Base-by-base conservation (phyloP, 768 basidiomycete genomes). In the Cystofilobasidium capitatum region DNA sequence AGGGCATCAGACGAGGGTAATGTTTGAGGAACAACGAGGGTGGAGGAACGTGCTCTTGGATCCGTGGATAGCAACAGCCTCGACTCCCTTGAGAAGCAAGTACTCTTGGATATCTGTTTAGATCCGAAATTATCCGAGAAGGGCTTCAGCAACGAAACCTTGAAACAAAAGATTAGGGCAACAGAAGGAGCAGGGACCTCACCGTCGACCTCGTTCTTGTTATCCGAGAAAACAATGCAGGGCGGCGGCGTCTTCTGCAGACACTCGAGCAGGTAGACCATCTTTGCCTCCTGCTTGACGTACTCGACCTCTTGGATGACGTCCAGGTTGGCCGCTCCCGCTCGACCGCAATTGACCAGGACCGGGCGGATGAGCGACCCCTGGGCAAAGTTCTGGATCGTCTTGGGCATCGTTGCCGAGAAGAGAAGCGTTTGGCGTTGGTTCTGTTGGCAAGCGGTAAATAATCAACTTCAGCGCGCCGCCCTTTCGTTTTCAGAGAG, bases 121-220 rank as follows among this genome's bases (percentile, higher is more conserved):
- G 17, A 40, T 64, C 62, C 29, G 10, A 24, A 42, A 62, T 44
- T n/a, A n/a, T n/a, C n/a, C 55, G 55, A 6, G 26, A 44, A 29
- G 0, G 39, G 54, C 4, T 17, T 51, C 37, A 58, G 51, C 55
- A n/a, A 55, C 22, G 12, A 6, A n/a, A 37, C 51, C 51, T 20
- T 24, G 39, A 40, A 64, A 64, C 20, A n/a, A 39, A 31, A 1
- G 55, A 45, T 14, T 13, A 10, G 59, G 35, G 10, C 7, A 42
- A 24, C 0, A 14, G 14, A 31, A 20, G 7, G 42, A 22, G n/a
- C 42, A 20, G n/a, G 24, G 17, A 24, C 70, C 83, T 73, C 71
- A 92, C 92, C 93, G 74, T 99, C 96, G n/a, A 99, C 96, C 76
- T 99, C 96, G 75, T 99, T 98, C 82, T 99, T 99, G 80, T 94